Evolutionary conservation across 192 early-diverging fungal species (phyloP), one percentile per base, ranked within the genome.

Genomic region (Entomortierella chlamydospora): DNA sequence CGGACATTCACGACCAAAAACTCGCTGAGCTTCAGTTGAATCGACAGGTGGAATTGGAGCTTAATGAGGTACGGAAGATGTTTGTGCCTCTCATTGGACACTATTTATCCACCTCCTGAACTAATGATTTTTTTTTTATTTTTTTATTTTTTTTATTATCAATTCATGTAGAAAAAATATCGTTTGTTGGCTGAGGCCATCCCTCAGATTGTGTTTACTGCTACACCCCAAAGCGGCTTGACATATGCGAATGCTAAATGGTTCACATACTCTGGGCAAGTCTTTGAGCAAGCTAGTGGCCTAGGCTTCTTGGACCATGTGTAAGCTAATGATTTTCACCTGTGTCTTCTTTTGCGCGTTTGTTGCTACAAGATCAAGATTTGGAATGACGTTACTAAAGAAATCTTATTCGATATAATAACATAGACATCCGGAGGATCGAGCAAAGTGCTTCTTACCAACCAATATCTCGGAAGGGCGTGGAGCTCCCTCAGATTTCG

Each of bases 201-300:
- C 34, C 87, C 87, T 11, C 87, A 89, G 64, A 86, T 89, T 47
- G 87, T 89, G 2, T 89, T 89, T 58, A 89, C 86, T 0, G 82
- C 84, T 18, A 66, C 84, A 0, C 85, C 85, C 23, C 81, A 82
- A 34, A 68, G 78, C 30, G 87, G 87, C 0, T 56, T 89, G 18
- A 86, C 82, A 2, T 89, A 82, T 76, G 82, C 86, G 1, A 89
- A 89, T 52, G 82, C 80, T 6, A 87, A 89, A 47, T 89, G 87
- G 87, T 69, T 73, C n/a, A 71, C 29, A 12, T 89, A 86, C 50
- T 87, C 87, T 13, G 85, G 83, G 12, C 83, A 85, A 42, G 60
- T 76, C 22, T 84, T 84, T 72, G 83, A 87, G 72, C 78, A 78
- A 57, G 74, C 87, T 10, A 62, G 62, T 22, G 83, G 84, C 13